Evolutionary conservation across 345 rosid species (phyloP).

Genomic region (Citrus cavaleriei): DNA sequence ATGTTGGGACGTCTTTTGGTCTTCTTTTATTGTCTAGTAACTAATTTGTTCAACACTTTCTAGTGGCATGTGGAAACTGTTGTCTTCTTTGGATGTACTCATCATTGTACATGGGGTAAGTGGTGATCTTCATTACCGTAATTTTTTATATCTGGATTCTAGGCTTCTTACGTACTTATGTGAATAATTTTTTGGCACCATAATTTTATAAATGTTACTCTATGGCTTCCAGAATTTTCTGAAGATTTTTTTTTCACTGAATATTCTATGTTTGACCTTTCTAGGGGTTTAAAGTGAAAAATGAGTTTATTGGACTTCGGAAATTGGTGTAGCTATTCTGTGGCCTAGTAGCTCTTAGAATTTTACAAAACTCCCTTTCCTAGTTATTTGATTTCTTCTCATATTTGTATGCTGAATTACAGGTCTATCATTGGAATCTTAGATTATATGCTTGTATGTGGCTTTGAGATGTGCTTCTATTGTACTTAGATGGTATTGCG

Average conservation of each 20-base stretch:
- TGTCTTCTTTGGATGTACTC: slow-evolving; percentile 82
- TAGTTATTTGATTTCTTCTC: slow-evolving; percentile 16
- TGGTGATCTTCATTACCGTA: neutral
- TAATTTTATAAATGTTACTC: neutral
- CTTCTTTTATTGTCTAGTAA: neutral
- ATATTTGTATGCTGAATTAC: too few species aligned
- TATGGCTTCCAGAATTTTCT: too few species aligned
- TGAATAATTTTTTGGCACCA: neutral
- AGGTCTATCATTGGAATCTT: too few species aligned
- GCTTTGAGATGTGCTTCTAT: too few species aligned
- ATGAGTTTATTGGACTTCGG: neutral
- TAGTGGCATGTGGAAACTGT: slow-evolving; percentile 60
- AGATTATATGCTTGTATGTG: too few species aligned
- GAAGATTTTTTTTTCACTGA: too few species aligned
- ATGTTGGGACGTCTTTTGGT: neutral
- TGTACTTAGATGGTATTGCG: too few species aligned
- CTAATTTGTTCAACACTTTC: slow-evolving; percentile 2
- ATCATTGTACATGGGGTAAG: slow-evolving; percentile 91
- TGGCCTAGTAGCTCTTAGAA: neutral
- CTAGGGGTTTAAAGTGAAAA: too few species aligned
- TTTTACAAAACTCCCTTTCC: slow-evolving; percentile 16
- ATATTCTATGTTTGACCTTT: too few species aligned
- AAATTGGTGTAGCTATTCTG: neutral
- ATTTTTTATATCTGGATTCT: neutral
- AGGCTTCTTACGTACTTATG: neutral